Conservation (phyloP, 176 grass and related monocot genomes). For the Tillandsia fasciculata region DNA sequence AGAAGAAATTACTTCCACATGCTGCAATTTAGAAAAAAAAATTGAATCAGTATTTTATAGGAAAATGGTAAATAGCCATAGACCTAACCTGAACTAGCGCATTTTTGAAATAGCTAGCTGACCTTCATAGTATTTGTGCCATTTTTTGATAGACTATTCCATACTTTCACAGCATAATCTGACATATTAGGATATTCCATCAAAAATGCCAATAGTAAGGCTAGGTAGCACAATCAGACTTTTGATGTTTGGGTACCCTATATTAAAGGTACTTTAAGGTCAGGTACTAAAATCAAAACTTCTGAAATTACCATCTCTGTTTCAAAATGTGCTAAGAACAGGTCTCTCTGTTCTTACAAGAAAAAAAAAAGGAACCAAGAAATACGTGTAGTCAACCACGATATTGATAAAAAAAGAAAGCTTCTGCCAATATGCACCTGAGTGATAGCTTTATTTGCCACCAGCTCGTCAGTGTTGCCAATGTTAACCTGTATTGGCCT, state of each 20-base stretch:
- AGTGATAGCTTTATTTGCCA: slow-evolving; percentile 87
- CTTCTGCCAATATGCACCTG: slow-evolving; percentile 30
- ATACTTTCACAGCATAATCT: too few species aligned
- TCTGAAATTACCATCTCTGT: neutral
- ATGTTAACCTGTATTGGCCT: slow-evolving; percentile 88
- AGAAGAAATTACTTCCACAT: slow-evolving; percentile 65
- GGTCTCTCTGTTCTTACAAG: neutral
- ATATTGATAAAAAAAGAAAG: too few species aligned
- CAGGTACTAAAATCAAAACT: neutral
- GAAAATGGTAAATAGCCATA: slow-evolving; percentile 15
- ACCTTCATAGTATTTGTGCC: too few species aligned
- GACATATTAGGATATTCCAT: too few species aligned
- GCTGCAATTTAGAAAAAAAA: slow-evolving; percentile 24
- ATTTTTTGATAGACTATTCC: too few species aligned
- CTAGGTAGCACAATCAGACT: too few species aligned
- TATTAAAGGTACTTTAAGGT: too few species aligned
- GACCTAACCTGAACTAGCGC: neutral
- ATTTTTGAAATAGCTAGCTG: neutral
- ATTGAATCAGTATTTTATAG: slow-evolving; percentile 1
- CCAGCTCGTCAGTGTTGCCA: slow-evolving; percentile 64
- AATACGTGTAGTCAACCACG: neutral
- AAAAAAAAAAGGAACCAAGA: slow-evolving; percentile 1
- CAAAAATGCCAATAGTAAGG: too few species aligned
- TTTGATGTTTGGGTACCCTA: too few species aligned
- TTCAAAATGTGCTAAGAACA: too few species aligned